A percentile compares a stretch with the other conserved stretches of the same genome.
Evolutionary conservation across 1,284 basidiomycete genomes (phyloP).

Genomic region (Albatrellus sp.): DNA sequence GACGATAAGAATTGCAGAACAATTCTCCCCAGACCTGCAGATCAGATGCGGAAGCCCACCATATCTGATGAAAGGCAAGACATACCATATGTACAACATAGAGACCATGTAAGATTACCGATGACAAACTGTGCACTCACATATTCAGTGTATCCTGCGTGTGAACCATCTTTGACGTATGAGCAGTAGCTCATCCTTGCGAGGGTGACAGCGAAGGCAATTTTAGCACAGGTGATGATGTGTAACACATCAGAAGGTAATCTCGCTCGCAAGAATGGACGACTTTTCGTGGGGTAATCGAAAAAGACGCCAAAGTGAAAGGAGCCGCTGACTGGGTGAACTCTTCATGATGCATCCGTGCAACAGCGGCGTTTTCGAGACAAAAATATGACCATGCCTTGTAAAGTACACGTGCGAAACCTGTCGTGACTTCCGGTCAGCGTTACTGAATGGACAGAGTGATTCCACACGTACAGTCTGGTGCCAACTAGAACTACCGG

Average conservation of each 20-base stretch:
- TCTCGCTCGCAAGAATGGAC: constrained; percentile 81
- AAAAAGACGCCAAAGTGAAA: constrained; percentile 75
- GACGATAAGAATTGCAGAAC: not conserved
- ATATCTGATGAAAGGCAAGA: not conserved
- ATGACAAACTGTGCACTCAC: not conserved
- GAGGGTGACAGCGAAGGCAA: constrained; percentile 28
- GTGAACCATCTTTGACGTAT: constrained; percentile 38
- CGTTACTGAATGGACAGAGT: not conserved
- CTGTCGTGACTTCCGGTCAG: constrained; percentile 4
- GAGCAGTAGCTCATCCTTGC: constrained; percentile 14
- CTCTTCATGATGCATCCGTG: constrained; percentile 3
- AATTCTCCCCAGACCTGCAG: not conserved
- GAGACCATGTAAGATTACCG: not conserved
- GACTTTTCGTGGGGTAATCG: constrained; percentile 44
- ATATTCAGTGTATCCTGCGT: constrained; percentile 35
- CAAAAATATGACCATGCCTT: constrained; percentile 17
- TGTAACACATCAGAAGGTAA: constrained; percentile 15
- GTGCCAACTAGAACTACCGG: constrained; percentile 22
- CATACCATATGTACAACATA: constrained; percentile 1
- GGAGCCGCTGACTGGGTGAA: constrained; percentile 13
- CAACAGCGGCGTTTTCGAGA: constrained; percentile 12
- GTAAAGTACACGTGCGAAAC: constrained; percentile 20
- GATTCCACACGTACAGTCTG: not conserved
- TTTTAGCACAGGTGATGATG: constrained; percentile 20
- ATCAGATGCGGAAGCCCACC: not conserved